Conservation (phyloP, 345 rosid species). For the Melaleuca alternifolia region DNA sequence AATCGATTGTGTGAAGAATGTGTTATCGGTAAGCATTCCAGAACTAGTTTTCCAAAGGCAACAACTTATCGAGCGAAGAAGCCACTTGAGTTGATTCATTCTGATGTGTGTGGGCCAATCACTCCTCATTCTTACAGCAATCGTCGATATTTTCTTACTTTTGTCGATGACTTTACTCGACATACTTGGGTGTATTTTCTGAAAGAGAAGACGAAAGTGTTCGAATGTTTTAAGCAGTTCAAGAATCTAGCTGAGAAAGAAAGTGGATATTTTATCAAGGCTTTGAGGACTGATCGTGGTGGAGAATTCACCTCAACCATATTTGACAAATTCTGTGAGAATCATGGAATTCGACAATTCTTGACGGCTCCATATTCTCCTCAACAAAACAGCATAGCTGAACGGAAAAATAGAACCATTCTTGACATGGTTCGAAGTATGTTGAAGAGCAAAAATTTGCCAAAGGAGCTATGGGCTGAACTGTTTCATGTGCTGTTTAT, state of each 20-base stretch:
- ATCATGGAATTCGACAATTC: neutral
- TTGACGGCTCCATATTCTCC: neutral
- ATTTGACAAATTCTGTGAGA: neutral
- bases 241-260: neutral
- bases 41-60: neutral
- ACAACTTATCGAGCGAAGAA: neutral
- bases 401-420: neutral
- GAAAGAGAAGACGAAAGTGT: neutral
- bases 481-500: neutral
- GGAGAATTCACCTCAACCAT: neutral
- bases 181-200: neutral
- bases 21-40: neutral
- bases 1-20: neutral
- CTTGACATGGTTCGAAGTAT: conserved; percentile 1
- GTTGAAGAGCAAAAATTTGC: neutral
- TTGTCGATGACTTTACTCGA: neutral
- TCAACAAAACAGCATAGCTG: neutral
- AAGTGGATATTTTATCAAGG: neutral
- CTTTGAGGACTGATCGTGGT: neutral
- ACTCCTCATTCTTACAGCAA: neutral
- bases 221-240: neutral
- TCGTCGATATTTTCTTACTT: neutral
- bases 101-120: neutral
- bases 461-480: neutral
- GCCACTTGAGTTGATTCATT: neutral